Evolutionary conservation across 176 grass and related monocot species (phyloP).

Genomic region (Raddia distichophylla): DNA sequence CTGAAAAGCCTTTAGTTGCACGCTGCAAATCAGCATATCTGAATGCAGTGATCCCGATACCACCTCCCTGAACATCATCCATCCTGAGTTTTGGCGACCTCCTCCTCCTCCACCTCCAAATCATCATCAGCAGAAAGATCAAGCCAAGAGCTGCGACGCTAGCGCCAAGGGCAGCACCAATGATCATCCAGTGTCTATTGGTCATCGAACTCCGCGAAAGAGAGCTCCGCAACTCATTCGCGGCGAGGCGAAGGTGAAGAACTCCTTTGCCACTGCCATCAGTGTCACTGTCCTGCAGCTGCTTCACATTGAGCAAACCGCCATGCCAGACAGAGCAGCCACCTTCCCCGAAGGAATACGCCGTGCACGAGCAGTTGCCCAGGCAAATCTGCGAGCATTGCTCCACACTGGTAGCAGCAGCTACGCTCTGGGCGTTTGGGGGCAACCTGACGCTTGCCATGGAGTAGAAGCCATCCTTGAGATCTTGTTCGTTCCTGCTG

Average conservation of each 20-base stretch:
- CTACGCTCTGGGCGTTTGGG: neutral
- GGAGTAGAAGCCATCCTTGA: slow-evolving; percentile 48
- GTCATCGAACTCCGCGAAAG: neutral
- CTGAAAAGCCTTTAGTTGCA: slow-evolving; percentile 64
- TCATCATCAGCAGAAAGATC: slow-evolving; percentile 1
- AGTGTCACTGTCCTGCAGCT: neutral
- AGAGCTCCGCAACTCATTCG: slow-evolving; percentile 40
- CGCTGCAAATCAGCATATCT: slow-evolving; percentile 46
- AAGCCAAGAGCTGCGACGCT: neutral
- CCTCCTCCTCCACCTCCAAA: slow-evolving; percentile 15
- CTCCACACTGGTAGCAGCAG: neutral
- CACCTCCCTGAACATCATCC: slow-evolving; percentile 18
- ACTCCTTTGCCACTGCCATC: neutral
- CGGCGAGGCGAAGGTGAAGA: slow-evolving; percentile 56
- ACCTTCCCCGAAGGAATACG: slow-evolving; percentile 37
- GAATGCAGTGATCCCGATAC: slow-evolving; percentile 39
- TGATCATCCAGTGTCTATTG: neutral
- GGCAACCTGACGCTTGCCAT: slow-evolving; percentile 34
- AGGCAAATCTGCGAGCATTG: slow-evolving; percentile 45
- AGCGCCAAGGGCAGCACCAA: slow-evolving; percentile 13
- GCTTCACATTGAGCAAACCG: slow-evolving; percentile 47
- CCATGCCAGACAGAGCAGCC: slow-evolving; percentile 43
- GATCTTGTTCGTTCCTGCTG: neutral
- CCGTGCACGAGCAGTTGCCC: slow-evolving; percentile 51
- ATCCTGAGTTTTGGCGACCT: neutral